Percentiles rank a stretch among this genome's conserved stretches.
Evolutionary conservation across 192 early-diverging fungal genomes (phyloP).

Genomic region (Funneliformis geosporum): DNA sequence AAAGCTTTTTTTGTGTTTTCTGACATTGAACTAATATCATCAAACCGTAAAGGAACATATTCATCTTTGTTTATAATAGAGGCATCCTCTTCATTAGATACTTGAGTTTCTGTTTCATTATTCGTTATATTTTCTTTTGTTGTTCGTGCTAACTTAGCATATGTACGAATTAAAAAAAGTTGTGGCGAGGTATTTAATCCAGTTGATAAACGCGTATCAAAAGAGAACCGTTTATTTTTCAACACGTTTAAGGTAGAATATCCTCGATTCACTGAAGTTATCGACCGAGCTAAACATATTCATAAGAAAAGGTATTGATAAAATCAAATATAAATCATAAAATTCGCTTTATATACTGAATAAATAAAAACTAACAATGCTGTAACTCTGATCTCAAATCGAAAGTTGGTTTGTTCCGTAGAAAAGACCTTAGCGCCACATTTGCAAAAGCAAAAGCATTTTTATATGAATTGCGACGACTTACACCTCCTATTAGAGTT

Average conservation of each 20-base stretch:
- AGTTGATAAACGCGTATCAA: neutral
- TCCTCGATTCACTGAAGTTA: neutral
- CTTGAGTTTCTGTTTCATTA: neutral
- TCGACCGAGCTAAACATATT: neutral
- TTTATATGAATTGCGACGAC: neutral
- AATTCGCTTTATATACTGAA: neutral
- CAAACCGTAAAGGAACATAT: constrained; percentile 58
- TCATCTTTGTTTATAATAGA: constrained; percentile 30
- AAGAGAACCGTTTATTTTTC: neutral
- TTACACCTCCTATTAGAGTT: neutral
- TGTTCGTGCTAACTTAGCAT: neutral
- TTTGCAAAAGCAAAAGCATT: neutral
- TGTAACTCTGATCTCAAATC: neutral
- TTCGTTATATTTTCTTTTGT: neutral
- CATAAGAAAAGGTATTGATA: neutral
- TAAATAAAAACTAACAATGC: neutral
- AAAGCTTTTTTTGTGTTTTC: constrained; percentile 60
- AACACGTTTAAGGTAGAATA: neutral
- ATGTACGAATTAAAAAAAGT: neutral
- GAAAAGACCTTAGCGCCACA: neutral
- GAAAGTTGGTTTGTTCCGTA: neutral
- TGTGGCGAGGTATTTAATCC: neutral
- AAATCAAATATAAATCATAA: neutral
- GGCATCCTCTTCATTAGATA: neutral
- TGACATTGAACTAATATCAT: constrained; percentile 46